Conservation (phyloP, 2,329 filamentous ascomycete genomes). For the Aspergillus sp. region DNA sequence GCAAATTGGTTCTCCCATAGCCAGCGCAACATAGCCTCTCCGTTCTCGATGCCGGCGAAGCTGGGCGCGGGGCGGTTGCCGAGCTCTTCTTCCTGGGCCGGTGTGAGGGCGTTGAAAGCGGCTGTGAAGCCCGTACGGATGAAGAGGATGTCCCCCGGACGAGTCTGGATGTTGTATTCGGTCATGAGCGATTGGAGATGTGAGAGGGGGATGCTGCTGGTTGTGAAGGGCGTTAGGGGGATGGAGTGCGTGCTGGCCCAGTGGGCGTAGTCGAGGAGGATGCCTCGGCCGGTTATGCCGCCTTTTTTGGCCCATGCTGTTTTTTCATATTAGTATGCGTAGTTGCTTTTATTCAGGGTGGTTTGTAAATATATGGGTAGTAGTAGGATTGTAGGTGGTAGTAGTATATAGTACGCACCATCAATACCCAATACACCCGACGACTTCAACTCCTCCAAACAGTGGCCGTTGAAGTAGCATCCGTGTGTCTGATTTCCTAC, state of each 20-base stretch:
- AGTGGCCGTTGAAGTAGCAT: slow-evolving; percentile 47
- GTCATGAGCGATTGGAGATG: slow-evolving; percentile 49
- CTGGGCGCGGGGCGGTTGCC: slow-evolving; percentile 27
- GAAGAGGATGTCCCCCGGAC: slow-evolving; percentile 58
- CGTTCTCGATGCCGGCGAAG: slow-evolving; percentile 51
- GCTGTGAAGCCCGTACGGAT: slow-evolving; percentile 56
- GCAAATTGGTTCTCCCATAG: slow-evolving; percentile 60
- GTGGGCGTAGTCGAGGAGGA: slow-evolving; percentile 50
- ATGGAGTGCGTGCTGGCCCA: slow-evolving; percentile 46
- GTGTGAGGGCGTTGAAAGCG: slow-evolving; percentile 43
- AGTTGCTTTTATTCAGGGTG: too few relatives aligned
- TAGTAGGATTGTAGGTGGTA: too few relatives aligned
- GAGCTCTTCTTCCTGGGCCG: slow-evolving; percentile 41
- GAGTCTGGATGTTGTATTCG: slow-evolving; percentile 43
- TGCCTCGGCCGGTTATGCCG: slow-evolving; percentile 48
- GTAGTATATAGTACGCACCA: slow-evolving; percentile 13
- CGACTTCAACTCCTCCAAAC: slow-evolving; percentile 41
- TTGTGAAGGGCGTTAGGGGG: slow-evolving; percentile 43
- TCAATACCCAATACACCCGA: slow-evolving; percentile 47
- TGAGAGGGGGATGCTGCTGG: slow-evolving; percentile 46
- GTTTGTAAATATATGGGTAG: too few relatives aligned
- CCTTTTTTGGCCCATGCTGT: slow-evolving; percentile 41
- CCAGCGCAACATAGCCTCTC: slow-evolving; percentile 55
- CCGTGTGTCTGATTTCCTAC: slow-evolving; percentile 45
- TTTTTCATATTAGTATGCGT: background rate